A percentile compares a stretch with the other conserved stretches of the same genome.
These are phyloP conservation scores for Afroboletus lepidellus DNA, from an alignment of 1,284 basidiomycete species.

Conservation along the genomic window DNA sequence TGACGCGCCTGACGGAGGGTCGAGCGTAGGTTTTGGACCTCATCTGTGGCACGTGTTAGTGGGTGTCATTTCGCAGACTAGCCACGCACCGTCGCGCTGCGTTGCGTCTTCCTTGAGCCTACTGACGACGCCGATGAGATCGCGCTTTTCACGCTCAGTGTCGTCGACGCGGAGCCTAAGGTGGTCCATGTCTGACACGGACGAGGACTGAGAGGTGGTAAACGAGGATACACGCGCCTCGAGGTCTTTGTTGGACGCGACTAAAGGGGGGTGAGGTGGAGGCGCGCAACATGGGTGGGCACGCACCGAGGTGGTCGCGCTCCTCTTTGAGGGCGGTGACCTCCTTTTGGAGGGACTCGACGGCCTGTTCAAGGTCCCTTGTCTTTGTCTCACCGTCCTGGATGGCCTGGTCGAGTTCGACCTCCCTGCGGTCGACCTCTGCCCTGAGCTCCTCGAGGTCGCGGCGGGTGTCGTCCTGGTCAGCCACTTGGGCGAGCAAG, in stretches of 20 bases:
- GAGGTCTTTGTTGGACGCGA: slow-evolving; percentile 48
- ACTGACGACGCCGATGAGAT: slow-evolving; percentile 71
- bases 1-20: slow-evolving; percentile 73
- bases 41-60: slow-evolving; percentile 52
- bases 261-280: slow-evolving; percentile 36
- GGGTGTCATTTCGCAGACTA: slow-evolving; percentile 9
- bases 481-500: slow-evolving; percentile 53
- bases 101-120: slow-evolving; percentile 67
- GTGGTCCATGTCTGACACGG: slow-evolving; percentile 57
- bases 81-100: slow-evolving; percentile 60
- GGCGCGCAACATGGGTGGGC: not conserved
- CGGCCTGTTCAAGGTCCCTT: slow-evolving; percentile 51
- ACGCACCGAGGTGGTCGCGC: slow-evolving; percentile 62
- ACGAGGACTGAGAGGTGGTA: slow-evolving; percentile 53
- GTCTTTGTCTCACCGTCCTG: slow-evolving; percentile 65
- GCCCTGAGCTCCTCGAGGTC: slow-evolving; percentile 67
- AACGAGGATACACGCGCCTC: slow-evolving; percentile 54
- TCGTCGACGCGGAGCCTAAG: slow-evolving; percentile 64
- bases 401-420: slow-evolving; percentile 76
- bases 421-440: slow-evolving; percentile 63
- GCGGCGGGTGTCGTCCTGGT: slow-evolving; percentile 51
- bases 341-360: slow-evolving; percentile 54
- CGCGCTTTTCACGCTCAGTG: slow-evolving; percentile 76
- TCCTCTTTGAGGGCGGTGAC: slow-evolving; percentile 54
- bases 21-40: slow-evolving; percentile 63